Evolutionary conservation across 2,329 filamentous ascomycete genomes (phyloP).

Genomic region (Sporothrix globosa): DNA sequence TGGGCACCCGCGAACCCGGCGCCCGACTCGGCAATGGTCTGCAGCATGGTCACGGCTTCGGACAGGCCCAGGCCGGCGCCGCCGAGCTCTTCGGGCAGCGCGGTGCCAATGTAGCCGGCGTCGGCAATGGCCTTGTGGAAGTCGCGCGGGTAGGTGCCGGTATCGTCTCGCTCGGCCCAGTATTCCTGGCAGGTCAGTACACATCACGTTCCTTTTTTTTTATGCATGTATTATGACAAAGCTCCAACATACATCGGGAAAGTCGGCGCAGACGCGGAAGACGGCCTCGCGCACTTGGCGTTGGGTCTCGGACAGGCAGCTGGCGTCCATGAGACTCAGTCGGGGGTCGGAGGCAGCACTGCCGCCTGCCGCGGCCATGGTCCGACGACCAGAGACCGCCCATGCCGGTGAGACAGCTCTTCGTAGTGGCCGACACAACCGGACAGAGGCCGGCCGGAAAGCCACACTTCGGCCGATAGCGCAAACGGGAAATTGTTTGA

Average conservation of each 20-base stretch:
- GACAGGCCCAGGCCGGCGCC: conserved; percentile 77
- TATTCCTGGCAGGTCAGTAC: conserved; percentile 71
- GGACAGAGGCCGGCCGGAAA: conserved; percentile 1
- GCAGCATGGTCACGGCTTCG: conserved; percentile 86
- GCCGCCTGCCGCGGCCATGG: conserved; percentile 15
- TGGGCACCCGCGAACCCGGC: conserved; percentile 76
- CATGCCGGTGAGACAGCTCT: neutral
- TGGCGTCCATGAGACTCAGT: conserved; percentile 34
- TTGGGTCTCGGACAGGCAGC: conserved; percentile 34
- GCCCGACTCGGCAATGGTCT: conserved; percentile 73
- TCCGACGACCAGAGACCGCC: neutral
- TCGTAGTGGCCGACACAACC: neutral
- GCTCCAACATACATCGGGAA: conserved; percentile 30
- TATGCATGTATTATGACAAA: too few species aligned
- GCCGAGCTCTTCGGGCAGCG: conserved; percentile 72
- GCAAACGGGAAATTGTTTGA: conserved; percentile 14
- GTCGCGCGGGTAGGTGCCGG: conserved; percentile 70
- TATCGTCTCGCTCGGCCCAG: conserved; percentile 56
- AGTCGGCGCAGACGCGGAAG: conserved; percentile 33
- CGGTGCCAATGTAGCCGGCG: conserved; percentile 81
- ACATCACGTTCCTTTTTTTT: neutral
- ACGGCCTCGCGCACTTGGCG: conserved; percentile 34
- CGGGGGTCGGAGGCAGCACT: conserved; percentile 26
- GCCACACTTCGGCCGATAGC: neutral
- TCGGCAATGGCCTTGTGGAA: conserved; percentile 75